Conservation (phyloP, 1,284 basidiomycete species). For the Megacollybia platyphylla region DNA sequence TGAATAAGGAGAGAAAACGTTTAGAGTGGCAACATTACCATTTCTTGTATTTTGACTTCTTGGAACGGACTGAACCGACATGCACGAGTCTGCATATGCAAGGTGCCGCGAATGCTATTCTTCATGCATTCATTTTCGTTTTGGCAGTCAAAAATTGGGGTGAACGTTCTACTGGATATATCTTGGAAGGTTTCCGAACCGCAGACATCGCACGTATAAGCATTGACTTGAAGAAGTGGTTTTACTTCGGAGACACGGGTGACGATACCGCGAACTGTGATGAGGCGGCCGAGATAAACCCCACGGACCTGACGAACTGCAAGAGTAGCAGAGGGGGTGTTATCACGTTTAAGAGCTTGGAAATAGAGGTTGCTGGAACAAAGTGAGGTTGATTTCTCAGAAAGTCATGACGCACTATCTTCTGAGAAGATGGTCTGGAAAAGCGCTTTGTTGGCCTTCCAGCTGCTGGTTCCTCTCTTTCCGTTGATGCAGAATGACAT, state of each 20-base stretch:
- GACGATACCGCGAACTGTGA: conserved; percentile 95
- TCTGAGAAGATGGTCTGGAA: conserved; percentile 84
- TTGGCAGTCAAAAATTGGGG: conserved; percentile 81
- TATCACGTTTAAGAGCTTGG: conserved; percentile 62
- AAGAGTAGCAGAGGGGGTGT: conserved; percentile 33
- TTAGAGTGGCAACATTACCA: conserved; percentile 41
- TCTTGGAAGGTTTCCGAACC: conserved; percentile 99
- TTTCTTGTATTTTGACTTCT: conserved; percentile 98
- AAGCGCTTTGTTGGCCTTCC: conserved; percentile 60
- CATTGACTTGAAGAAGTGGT: conserved; percentile 92
- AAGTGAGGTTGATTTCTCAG: conserved; percentile 10
- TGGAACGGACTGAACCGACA: conserved; percentile 98
- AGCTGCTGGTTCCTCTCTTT: conserved; percentile 75
- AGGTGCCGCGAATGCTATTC: conserved; percentile 81
- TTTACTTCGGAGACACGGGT: conserved; percentile 99
- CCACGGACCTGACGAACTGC: conserved; percentile 91
- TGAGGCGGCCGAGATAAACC: conserved; percentile 77
- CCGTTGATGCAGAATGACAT: conserved; percentile 90
- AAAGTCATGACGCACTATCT: conserved; percentile 67
- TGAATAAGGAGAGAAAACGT: conserved; percentile 1
- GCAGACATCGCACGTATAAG: conserved; percentile 97
- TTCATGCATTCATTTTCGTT: conserved; percentile 73
- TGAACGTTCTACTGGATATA: conserved; percentile 87
- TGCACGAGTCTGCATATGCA: conserved; percentile 97
- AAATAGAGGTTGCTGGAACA: conserved; percentile 81